Evolutionary conservation across 768 basidiomycete species (phyloP), one percentile per base, ranked within the genome.

Genomic region (Podaxis sp.): DNA sequence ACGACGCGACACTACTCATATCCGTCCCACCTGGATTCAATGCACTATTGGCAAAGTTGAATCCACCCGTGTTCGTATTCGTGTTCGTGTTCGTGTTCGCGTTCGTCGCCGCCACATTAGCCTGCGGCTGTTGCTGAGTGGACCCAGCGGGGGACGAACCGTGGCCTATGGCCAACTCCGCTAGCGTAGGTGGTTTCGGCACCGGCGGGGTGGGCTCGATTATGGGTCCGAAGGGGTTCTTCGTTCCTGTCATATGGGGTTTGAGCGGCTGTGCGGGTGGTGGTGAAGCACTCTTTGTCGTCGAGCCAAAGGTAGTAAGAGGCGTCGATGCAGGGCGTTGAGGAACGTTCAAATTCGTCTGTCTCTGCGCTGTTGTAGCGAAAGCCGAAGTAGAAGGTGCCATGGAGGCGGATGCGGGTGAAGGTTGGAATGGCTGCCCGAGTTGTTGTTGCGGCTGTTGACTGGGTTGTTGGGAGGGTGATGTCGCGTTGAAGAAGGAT

Each of bases 161-260:
- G 16, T 72, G 64, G 9, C 84, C 82, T 75, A 81, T 82, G 2
- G 87, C 82, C 13, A 98, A 74, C 68, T 97, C 90, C 73, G 90
- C 83, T 68, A 98, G 76, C 1, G 91, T 93, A 9, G 90, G 92
- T 28, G 79, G 82, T 70, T 87, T 90, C 1, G 91, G 90, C 27
- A 91, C 77, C 5, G 81, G 78, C 14, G 90, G 86, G 1, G 87
- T 82, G 23, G 84, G 75, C 7, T 81, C 79, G 4, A 82, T 77
- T 3, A 91, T 84, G 32, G 85, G 83, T 5, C 94, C 95, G 64
- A 99, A 99, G 2, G 97, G 97, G 79, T 99, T 99, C 65, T 86
- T 87, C 5, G 93, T 92, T 27, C 97, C 96, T 2, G 97, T 99
- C 70, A 90, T 86, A 71, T 98, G 95, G 5, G 94, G 81, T 66